These are phyloP conservation scores for Aristolochia fimbriata DNA, from an alignment of 164 flowering plant genomes.

Conservation along the genomic window DNA sequence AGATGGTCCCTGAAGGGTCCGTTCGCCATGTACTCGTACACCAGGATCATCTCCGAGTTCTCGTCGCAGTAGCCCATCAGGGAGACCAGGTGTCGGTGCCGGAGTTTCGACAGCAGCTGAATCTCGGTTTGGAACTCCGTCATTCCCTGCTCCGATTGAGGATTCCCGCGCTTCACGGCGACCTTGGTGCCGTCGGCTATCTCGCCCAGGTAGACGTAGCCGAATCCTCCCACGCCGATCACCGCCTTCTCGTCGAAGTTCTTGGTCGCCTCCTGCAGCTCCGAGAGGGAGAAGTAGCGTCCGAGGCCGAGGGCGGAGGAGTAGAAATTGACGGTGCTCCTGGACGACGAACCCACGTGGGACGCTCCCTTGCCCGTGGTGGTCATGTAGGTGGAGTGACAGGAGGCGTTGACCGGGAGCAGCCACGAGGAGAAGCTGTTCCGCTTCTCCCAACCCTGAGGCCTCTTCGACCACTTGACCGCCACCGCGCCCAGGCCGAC, in stretches of 20 bases:
- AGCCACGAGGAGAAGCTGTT: constrained; percentile 26
- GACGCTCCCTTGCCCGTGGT: constrained; percentile 16
- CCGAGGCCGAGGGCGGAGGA: constrained; percentile 43
- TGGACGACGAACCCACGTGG: constrained; percentile 17
- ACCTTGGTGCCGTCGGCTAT: constrained; percentile 54
- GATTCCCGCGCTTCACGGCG: constrained; percentile 70
- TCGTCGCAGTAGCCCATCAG: constrained; percentile 83
- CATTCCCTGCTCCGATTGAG: constrained; percentile 67
- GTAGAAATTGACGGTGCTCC: constrained; percentile 35
- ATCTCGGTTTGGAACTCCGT: constrained; percentile 83
- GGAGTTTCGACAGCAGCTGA: constrained; percentile 67
- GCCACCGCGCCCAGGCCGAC: constrained; percentile 84
- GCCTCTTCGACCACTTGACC: constrained; percentile 40
- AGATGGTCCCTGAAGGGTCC: constrained; percentile 78
- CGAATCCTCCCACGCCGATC: constrained; percentile 90
- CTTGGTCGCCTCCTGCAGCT: constrained; percentile 51
- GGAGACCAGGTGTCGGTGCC: constrained; percentile 83
- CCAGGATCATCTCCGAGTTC: constrained; percentile 72
- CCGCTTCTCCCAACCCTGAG: constrained; percentile 27
- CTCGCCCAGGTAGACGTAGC: constrained; percentile 69
- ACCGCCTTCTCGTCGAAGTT: constrained; percentile 66
- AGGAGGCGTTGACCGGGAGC: constrained; percentile 18
- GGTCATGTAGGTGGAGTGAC: constrained; percentile 13
- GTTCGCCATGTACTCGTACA: constrained; percentile 80
- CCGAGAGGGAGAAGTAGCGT: constrained; percentile 41